Conservation (phyloP, 2,329 filamentous ascomycete species). For the Talaromyces sp. region DNA sequence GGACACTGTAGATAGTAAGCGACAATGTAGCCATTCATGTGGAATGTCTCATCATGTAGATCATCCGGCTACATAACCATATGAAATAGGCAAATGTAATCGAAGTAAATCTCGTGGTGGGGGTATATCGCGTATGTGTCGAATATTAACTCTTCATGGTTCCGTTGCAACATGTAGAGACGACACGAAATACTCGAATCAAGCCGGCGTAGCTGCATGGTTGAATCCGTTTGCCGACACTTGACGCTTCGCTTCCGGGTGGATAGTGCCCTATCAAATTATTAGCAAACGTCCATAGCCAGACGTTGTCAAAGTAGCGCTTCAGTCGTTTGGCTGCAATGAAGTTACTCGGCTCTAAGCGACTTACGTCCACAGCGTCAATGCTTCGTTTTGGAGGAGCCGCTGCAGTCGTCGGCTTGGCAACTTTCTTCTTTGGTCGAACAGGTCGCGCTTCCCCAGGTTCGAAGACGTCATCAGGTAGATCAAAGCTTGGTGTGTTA, state of each 20-base stretch:
- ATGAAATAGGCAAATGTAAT: conserved; percentile 10
- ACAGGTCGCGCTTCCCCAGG: conserved; percentile 69
- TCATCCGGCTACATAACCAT: conserved; percentile 9
- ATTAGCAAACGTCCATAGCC: conserved; percentile 22
- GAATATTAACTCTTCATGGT: conserved; percentile 4
- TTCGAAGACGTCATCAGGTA: conserved; percentile 85
- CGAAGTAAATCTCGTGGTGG: conserved; percentile 33
- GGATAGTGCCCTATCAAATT: conserved; percentile 27
- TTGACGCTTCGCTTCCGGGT: conserved; percentile 34
- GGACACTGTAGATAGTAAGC: conserved; percentile 26
- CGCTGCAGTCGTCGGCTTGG: conserved; percentile 34
- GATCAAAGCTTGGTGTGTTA: conserved; percentile 62
- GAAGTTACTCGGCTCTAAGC: conserved; percentile 23
- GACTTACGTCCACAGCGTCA: conserved; percentile 44
- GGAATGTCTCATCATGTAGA: background rate
- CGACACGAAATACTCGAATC: conserved; percentile 18
- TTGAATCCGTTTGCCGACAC: conserved; percentile 30
- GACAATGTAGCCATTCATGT: conserved; percentile 14
- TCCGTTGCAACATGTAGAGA: background rate
- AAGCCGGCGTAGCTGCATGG: conserved; percentile 33
- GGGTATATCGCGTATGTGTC: conserved; percentile 1
- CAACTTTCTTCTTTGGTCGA: conserved; percentile 54
- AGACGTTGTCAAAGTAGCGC: conserved; percentile 21
- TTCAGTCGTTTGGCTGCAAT: conserved; percentile 25
- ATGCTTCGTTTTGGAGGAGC: conserved; percentile 39